Conservation (phyloP, 225 moss, liverwort and hornwort genomes). For the Bryum argenteum region DNA sequence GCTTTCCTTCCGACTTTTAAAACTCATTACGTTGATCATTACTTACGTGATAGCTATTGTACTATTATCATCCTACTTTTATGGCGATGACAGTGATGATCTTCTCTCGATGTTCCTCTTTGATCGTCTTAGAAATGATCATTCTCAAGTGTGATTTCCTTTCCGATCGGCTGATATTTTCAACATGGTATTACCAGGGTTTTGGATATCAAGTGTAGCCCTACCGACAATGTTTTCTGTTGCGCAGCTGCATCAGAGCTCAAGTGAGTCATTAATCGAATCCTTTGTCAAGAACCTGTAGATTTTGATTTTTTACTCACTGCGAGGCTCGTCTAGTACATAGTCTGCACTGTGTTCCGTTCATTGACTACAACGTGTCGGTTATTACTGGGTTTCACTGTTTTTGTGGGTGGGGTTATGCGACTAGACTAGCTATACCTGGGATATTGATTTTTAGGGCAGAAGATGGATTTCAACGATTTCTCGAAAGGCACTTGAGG, state of each 20-base stretch:
- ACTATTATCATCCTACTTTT: neutral
- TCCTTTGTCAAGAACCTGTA: neutral
- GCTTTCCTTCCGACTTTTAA: slow-evolving; percentile 14
- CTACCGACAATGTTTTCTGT: slow-evolving; percentile 81
- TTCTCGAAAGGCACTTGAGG: slow-evolving; percentile 1
- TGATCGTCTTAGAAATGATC: slow-evolving; percentile 6
- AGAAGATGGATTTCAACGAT: neutral
- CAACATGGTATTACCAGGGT: slow-evolving; percentile 51
- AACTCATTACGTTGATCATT: neutral
- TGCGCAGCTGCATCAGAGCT: slow-evolving; percentile 76
- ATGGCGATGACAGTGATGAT: neutral
- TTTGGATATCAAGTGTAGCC: slow-evolving; percentile 89
- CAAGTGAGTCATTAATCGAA: slow-evolving; percentile 44
- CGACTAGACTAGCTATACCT: neutral
- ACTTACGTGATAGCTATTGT: neutral
- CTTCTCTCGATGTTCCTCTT: slow-evolving; percentile 11
- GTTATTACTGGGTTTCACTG: slow-evolving; percentile 5
- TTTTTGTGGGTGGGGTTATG: slow-evolving; percentile 19
- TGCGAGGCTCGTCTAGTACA: neutral
- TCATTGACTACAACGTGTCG: neutral
- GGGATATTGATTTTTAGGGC: neutral
- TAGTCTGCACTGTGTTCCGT: slow-evolving; percentile 6
- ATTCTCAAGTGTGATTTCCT: slow-evolving; percentile 10
- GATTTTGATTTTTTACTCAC: neutral
- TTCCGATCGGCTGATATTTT: slow-evolving; percentile 15